Evolutionary conservation across 345 rosid species (phyloP).

Genomic region (Laguncularia racemosa): DNA sequence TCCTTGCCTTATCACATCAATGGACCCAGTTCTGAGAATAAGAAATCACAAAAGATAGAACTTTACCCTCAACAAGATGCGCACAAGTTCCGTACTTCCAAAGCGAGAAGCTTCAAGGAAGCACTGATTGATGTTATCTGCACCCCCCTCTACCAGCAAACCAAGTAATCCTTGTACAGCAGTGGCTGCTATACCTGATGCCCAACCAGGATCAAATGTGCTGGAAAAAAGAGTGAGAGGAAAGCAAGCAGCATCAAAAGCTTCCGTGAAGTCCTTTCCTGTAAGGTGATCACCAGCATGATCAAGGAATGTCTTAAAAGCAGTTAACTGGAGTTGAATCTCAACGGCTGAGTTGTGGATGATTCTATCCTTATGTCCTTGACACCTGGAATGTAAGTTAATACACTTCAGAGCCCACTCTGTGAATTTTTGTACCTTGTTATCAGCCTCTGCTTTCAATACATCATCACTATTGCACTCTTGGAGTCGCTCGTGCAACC

Average conservation of each 20-base stretch:
- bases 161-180: slow-evolving; percentile 80
- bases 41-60: not conserved
- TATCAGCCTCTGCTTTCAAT: slow-evolving; percentile 86
- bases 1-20: too few species aligned
- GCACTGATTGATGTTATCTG: slow-evolving; percentile 93
- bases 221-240: slow-evolving; percentile 90
- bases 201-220: slow-evolving; percentile 93
- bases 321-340: slow-evolving; percentile 87
- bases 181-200: slow-evolving; percentile 87
- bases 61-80: slow-evolving; percentile 76
- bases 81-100: slow-evolving; percentile 97
- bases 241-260: slow-evolving; percentile 98
- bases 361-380: slow-evolving; percentile 49
- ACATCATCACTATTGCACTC: slow-evolving; percentile 91
- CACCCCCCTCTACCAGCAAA: slow-evolving; percentile 90
- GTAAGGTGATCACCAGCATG: slow-evolving; percentile 82
- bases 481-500: slow-evolving; percentile 95
- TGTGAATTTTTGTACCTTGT: slow-evolving; percentile 92
- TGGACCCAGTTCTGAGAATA: not conserved
- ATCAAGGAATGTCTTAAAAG: slow-evolving; percentile 87
- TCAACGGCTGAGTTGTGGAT: slow-evolving; percentile 65
- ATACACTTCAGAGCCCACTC: slow-evolving; percentile 97
- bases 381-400: slow-evolving; percentile 85
- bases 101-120: slow-evolving; percentile 99
- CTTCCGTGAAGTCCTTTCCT: slow-evolving; percentile 98